These are phyloP conservation scores for Clarkia xantiana DNA, from an alignment of 345 rosid species.

Conservation along the genomic window DNA sequence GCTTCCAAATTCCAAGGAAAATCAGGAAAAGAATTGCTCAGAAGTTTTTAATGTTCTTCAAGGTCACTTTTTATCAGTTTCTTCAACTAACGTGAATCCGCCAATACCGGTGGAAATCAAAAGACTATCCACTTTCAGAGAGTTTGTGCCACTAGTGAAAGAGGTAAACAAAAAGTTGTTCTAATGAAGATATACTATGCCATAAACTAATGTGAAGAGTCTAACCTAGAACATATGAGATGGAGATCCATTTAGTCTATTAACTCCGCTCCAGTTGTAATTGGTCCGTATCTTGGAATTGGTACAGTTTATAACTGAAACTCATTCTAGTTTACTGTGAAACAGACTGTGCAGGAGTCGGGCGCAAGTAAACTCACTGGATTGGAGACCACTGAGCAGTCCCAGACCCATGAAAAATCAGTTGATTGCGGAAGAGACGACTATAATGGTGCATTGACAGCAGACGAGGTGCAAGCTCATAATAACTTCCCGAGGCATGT, in stretches of 20 bases:
- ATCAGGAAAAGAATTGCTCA: conserved; percentile 55
- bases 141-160: conserved; percentile 38
- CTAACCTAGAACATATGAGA: too few species aligned
- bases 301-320: too few species aligned
- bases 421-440: conserved; percentile 21
- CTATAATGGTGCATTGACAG: conserved; percentile 13
- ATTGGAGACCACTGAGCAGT: conserved; percentile 22
- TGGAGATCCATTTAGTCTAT: too few species aligned
- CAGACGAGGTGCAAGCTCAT: conserved; percentile 35
- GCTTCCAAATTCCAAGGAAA: conserved; percentile 33
- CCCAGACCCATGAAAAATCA: conserved; percentile 15
- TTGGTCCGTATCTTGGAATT: too few species aligned
- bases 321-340: conserved; percentile 13
- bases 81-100: conserved; percentile 38
- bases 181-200: too few species aligned
- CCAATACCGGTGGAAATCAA: conserved; percentile 17
- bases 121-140: conserved; percentile 37
- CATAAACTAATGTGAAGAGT: too few species aligned
- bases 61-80: conserved; percentile 33
- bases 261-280: too few species aligned
- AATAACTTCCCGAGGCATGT: conserved; percentile 64
- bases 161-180: conserved; percentile 16
- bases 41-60: conserved; percentile 34
- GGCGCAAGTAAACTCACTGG: conserved; percentile 32
- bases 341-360: conserved; percentile 33